Base-by-base conservation (phyloP, 805 yeast species). In the Metschnikowia dekortorum region DNA sequence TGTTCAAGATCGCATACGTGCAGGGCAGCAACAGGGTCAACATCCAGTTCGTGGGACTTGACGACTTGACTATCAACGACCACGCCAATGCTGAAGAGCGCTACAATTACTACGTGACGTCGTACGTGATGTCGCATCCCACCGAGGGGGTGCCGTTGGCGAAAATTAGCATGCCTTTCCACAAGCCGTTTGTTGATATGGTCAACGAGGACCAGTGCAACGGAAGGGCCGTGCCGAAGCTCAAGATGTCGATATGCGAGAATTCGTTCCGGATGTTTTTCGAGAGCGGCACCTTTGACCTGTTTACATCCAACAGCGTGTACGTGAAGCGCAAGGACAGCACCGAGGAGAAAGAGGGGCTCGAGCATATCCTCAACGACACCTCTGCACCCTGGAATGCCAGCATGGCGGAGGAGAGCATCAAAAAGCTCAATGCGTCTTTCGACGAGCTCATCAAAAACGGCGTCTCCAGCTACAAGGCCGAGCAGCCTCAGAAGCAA, bases 31-130 rank as follows among this genome's bases (percentile, higher is more conserved):
- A 73, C 41, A 70, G 74, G 45, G 85, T 87, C 13, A 78, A 79
- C 48, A 83, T 95, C 55, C 92, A 89, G 61, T 89, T 86, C 67
- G 83, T 94, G 49, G 91, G 92, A 8, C 74, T 89, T 40, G 96
- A 89, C 61, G 98, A 92, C 63, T 72, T 91, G 59, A 91, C 98
- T 0, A 77, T 91, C 62, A 72, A 69, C 56, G 76, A 74, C 48
- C 84, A 84, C 51, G 88, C 87, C 55, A 79, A 83, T 22, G 81
- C 83, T 3, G 92, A 87, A 59, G 95, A 89, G 56, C 81, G 81
- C 61, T 94, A 96, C 87, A 91, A 89, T 64, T 92, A 94, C 71
- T 94, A 94, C 64, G 79, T 94, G 46, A 92, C 98, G 0, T 87
- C 96, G 39, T 94, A 87, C 66, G 81, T 91, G 39, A 86, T 94